A percentile compares a stretch with the other conserved stretches of the same genome.
These are phyloP conservation scores for Talaromyces albobiverticillius DNA, from an alignment of 2,329 filamentous ascomycete genomes.

Conservation along the genomic window DNA sequence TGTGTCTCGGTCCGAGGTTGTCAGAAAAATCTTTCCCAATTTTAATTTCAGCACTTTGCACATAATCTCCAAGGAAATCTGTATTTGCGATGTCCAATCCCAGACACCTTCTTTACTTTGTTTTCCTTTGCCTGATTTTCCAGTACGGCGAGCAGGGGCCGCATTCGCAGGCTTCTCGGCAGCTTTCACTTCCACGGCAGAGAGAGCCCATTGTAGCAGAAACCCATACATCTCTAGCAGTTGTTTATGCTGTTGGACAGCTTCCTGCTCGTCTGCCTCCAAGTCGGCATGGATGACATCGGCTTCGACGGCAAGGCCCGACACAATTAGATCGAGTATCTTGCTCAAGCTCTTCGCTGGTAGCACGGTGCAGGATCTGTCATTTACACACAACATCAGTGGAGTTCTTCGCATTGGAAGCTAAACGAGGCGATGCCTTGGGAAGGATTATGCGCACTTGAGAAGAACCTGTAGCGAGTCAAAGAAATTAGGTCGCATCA, in stretches of 20 bases:
- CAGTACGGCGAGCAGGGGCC: constrained; percentile 67
- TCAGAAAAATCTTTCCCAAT: constrained; percentile 87
- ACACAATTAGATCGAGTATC: constrained; percentile 85
- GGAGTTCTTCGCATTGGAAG: no score
- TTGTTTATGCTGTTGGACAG: constrained; percentile 81
- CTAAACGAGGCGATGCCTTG: constrained; percentile 21
- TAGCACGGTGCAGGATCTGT: constrained; percentile 75
- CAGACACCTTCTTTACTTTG: constrained; percentile 68
- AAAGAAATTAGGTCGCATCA: constrained; percentile 74
- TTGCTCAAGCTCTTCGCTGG: constrained; percentile 84
- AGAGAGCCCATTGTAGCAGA: constrained; percentile 89
- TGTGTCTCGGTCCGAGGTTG: constrained; percentile 92
- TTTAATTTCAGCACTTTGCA: constrained; percentile 93
- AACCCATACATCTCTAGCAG: constrained; percentile 93
- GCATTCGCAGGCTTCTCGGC: constrained; percentile 79
- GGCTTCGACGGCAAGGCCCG: constrained; percentile 78
- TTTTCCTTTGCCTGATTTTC: constrained; percentile 71
- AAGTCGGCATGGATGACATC: constrained; percentile 82
- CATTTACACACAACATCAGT: constrained; percentile 62
- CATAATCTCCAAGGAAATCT: constrained; percentile 88
- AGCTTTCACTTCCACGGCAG: constrained; percentile 89
- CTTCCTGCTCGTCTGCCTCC: constrained; percentile 87
- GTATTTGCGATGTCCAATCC: constrained; percentile 86
- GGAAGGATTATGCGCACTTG: constrained; percentile 73
- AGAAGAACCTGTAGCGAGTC: constrained; percentile 93